These are phyloP conservation scores for Boletus tomentosulus DNA, from an alignment of 768 basidiomycete species.

Conservation along the genomic window DNA sequence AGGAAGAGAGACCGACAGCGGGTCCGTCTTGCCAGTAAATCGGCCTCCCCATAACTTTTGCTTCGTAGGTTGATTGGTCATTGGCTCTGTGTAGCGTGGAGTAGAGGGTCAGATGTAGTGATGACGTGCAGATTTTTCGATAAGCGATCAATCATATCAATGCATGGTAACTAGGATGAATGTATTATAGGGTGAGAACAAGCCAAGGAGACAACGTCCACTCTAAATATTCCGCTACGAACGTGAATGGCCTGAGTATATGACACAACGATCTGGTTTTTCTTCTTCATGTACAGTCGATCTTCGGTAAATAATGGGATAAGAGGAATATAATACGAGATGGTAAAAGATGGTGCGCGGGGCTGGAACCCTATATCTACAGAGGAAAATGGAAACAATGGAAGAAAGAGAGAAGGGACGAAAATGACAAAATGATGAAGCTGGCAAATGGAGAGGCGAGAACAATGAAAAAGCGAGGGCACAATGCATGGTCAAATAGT, in stretches of 20 bases:
- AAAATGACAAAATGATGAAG: background rate
- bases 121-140: background rate
- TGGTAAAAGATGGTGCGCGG: slow-evolving; percentile 12
- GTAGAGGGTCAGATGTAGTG: no score
- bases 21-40: slow-evolving; percentile 87
- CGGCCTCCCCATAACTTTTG: slow-evolving; percentile 88
- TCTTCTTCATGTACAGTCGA: slow-evolving; percentile 9
- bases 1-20: slow-evolving; percentile 11
- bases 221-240: background rate
- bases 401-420: no score
- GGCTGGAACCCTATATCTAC: slow-evolving; percentile 10
- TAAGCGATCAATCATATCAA: no score
- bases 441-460: background rate
- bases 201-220: background rate
- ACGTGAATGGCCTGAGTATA: slow-evolving; percentile 6
- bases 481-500: background rate
- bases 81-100: slow-evolving; percentile 10
- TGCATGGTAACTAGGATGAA: background rate
- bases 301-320: background rate
- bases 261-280: slow-evolving; percentile 3
- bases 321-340: slow-evolving; percentile 1
- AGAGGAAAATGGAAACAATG: background rate
- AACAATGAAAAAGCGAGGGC: background rate
- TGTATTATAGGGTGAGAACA: slow-evolving; percentile 3
- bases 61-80: slow-evolving; percentile 43